Evolutionary conservation across 225 moss, liverwort and hornwort genomes (phyloP).

Genomic region (Climacium dendroides): DNA sequence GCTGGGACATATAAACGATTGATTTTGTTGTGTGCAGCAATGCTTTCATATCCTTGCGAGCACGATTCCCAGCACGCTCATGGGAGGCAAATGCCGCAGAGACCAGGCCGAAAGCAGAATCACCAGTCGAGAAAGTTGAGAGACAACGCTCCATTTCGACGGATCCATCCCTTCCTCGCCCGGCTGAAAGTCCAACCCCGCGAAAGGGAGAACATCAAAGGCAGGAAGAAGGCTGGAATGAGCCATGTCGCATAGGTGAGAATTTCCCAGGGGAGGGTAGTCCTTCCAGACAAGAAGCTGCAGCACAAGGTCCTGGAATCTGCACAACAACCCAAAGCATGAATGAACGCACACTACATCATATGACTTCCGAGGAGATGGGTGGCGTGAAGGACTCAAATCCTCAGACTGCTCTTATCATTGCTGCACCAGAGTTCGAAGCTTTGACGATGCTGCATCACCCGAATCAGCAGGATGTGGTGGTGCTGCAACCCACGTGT

Average conservation of each 20-base stretch:
- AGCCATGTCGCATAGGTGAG: neutral
- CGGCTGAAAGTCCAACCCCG: neutral
- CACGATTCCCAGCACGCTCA: conserved; percentile 49
- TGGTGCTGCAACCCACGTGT: neutral
- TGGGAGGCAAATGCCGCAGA: neutral
- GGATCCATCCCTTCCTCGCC: neutral
- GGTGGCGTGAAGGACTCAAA: neutral
- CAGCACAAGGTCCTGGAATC: neutral
- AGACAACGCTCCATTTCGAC: neutral
- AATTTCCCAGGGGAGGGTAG: neutral
- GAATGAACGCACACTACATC: neutral
- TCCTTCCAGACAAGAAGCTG: neutral
- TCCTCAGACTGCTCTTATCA: neutral
- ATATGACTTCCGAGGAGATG: neutral
- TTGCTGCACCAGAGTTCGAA: neutral
- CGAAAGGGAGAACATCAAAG: neutral
- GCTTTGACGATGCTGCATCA: neutral
- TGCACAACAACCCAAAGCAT: neutral
- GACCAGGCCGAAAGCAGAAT: neutral
- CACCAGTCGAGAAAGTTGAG: neutral
- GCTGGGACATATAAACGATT: neutral
- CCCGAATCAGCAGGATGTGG: neutral
- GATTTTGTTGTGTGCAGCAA: conserved; percentile 37
- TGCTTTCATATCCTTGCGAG: conserved; percentile 76
- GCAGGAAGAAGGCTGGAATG: neutral